Evolutionary conservation across 1,284 basidiomycete genomes (phyloP).

Genomic region (Tausonia pullulans): DNA sequence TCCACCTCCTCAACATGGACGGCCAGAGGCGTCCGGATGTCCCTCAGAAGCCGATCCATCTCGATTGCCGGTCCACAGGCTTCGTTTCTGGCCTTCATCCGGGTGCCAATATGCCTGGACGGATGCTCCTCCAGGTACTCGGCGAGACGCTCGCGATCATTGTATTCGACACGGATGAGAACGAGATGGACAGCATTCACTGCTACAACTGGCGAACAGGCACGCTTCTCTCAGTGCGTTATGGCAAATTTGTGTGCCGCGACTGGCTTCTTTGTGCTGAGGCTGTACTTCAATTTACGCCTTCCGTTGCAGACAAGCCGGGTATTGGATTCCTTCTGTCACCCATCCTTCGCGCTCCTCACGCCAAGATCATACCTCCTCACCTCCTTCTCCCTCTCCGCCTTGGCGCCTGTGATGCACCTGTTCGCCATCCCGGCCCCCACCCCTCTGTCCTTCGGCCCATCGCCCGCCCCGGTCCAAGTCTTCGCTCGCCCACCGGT

Average conservation of each 20-base stretch:
- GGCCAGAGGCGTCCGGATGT: background rate
- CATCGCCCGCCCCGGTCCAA: no score
- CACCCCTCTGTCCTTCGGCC: no score
- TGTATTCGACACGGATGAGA: background rate
- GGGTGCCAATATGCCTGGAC: background rate
- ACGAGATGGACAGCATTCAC: background rate
- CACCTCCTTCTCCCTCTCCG: background rate
- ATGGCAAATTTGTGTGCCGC: background rate
- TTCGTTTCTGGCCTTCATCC: no score
- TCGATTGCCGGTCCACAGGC: background rate
- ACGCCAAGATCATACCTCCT: background rate
- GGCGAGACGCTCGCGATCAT: background rate
- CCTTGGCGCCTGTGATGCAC: background rate
- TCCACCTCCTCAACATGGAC: background rate
- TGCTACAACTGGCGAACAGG: background rate
- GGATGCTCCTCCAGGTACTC: background rate
- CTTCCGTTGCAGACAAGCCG: background rate
- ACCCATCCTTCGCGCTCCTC: slow-evolving; percentile 2
- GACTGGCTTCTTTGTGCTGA: background rate
- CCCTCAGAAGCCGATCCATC: background rate
- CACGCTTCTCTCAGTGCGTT: background rate
- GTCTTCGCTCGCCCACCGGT: no score
- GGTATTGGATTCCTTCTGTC: background rate
- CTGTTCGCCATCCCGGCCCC: no score
- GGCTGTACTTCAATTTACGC: background rate